These are phyloP conservation scores for Eucalyptus albens DNA, from an alignment of 345 rosid genomes.

Conservation along the genomic window DNA sequence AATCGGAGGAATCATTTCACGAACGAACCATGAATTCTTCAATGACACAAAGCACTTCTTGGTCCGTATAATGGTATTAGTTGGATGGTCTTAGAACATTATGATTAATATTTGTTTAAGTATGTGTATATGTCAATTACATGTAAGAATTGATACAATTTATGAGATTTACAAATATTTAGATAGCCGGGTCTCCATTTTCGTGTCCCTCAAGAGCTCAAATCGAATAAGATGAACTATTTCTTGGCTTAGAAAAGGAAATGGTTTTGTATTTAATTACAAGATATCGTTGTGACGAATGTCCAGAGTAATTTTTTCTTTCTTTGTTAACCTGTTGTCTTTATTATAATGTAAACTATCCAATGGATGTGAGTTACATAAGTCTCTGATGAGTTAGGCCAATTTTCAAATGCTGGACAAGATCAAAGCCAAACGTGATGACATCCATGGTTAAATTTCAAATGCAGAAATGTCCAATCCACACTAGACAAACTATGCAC, in stretches of 20 bases:
- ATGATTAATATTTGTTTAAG: neutral
- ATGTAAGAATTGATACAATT: neutral
- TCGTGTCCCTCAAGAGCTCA: neutral
- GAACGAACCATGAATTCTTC: neutral
- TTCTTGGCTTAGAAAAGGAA: neutral
- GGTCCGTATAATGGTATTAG: neutral
- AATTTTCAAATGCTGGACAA: neutral
- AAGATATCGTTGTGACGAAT: neutral
- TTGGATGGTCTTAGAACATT: neutral
- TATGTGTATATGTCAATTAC: neutral
- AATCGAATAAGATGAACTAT: neutral
- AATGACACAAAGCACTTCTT: neutral
- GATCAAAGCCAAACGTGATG: neutral
- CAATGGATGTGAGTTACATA: neutral
- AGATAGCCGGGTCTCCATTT: neutral
- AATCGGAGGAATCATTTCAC: neutral
- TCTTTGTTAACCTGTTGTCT: neutral
- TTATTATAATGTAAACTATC: neutral
- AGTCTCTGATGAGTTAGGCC: neutral
- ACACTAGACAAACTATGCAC: accelerated
- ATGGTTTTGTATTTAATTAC: neutral
- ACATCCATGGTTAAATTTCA: neutral
- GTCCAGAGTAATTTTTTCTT: neutral
- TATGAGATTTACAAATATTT: too few species aligned
- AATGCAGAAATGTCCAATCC: neutral